Conservation (phyloP, 176 grass and related monocot genomes). For the Aegilops sharonensis region DNA sequence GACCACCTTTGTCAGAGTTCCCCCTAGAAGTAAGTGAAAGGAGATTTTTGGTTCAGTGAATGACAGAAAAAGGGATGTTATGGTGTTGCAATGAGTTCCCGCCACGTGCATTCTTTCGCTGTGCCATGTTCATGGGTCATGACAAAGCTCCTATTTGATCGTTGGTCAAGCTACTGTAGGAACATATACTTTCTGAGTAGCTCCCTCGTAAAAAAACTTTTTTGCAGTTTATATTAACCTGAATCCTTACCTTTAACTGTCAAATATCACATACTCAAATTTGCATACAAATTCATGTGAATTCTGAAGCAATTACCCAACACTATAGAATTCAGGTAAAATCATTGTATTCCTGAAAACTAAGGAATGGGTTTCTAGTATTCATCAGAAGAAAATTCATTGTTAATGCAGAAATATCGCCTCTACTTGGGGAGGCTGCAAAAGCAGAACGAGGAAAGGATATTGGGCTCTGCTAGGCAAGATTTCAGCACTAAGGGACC, state of each 20-base stretch:
- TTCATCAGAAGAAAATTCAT: slow-evolving; percentile 27
- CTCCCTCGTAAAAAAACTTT: neutral
- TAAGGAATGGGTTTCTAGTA: neutral
- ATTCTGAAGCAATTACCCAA: neutral
- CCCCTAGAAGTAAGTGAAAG: slow-evolving; percentile 26
- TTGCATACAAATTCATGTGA: slow-evolving; percentile 8
- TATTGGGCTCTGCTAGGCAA: slow-evolving; percentile 42
- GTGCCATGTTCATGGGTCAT: neutral
- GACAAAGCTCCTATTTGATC: neutral
- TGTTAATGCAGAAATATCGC: slow-evolving; percentile 88
- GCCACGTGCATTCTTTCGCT: neutral
- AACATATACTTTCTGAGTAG: neutral
- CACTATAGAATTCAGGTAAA: slow-evolving; percentile 26
- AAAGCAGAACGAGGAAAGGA: slow-evolving; percentile 82
- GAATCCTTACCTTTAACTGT: neutral
- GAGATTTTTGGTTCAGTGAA: slow-evolving; percentile 4
- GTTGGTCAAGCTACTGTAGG: neutral
- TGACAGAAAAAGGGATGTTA: neutral
- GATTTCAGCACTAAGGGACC: slow-evolving; percentile 58
- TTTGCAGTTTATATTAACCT: slow-evolving; percentile 13
- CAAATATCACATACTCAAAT: neutral
- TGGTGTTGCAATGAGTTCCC: slow-evolving; percentile 14
- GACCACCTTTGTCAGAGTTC: neutral
- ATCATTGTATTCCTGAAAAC: slow-evolving; percentile 16
- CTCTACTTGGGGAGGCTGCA: slow-evolving; percentile 97